A percentile compares a stretch with the other conserved stretches of the same genome.
Conservation (phyloP, 2,329 filamentous ascomycete species). For the Aschersonia sp. region DNA sequence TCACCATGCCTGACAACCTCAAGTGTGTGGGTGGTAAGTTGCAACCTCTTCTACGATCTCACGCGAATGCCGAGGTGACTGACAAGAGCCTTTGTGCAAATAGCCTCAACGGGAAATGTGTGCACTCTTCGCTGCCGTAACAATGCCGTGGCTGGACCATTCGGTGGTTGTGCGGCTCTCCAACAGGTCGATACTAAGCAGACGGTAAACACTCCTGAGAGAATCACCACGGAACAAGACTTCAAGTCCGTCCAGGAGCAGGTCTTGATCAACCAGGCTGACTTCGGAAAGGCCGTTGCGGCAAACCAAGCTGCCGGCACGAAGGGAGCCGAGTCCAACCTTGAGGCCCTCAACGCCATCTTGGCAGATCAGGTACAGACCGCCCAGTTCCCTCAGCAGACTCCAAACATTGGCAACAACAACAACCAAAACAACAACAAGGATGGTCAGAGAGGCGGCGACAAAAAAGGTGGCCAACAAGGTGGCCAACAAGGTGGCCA, state of each 20-base stretch:
- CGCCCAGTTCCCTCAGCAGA: too few species aligned
- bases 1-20: slow-evolving; percentile 29
- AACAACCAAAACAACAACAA: neutral
- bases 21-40: slow-evolving; percentile 33
- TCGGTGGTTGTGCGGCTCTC: slow-evolving; percentile 42
- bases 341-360: too few species aligned
- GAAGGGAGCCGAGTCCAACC: too few species aligned
- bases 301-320: slow-evolving; percentile 19
- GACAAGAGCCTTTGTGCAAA: too few species aligned
- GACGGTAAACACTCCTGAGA: slow-evolving; percentile 26
- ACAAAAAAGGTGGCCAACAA: slow-evolving; percentile 2
- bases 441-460: slow-evolving; percentile 3
- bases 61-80: too few species aligned
- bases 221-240: slow-evolving; percentile 30
- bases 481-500: neutral
- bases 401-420: neutral
- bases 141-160: slow-evolving; percentile 39
- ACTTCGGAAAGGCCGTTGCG: slow-evolving; percentile 25
- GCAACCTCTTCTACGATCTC: slow-evolving; percentile 5
- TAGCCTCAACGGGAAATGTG: slow-evolving; percentile 38
- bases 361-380: too few species aligned
- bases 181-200: slow-evolving; percentile 33
- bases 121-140: slow-evolving; percentile 47
- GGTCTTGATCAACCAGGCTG: slow-evolving; percentile 32
- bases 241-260: slow-evolving; percentile 30